These are phyloP conservation scores for Trichodelitschia bisporula DNA, from an alignment of 495 filamentous ascomycete genomes.

Conservation along the genomic window DNA sequence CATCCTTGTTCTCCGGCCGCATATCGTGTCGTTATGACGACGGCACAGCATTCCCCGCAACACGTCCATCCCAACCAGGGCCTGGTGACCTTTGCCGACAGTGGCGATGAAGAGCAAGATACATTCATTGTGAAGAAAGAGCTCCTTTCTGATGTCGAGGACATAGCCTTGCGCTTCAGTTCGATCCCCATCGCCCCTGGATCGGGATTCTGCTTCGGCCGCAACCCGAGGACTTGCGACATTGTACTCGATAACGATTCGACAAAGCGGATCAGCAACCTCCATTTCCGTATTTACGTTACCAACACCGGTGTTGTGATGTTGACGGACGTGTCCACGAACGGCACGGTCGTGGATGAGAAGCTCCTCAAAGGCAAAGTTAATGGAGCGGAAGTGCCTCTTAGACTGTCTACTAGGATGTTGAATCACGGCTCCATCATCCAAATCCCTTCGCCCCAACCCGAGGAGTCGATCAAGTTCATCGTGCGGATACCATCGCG, in stretches of 20 bases:
- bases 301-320: constrained; percentile 60
- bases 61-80: constrained; percentile 25
- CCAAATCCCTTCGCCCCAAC: constrained; percentile 28
- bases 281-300: constrained; percentile 76
- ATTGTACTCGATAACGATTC: constrained; percentile 31
- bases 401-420: constrained; percentile 30
- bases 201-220: constrained; percentile 65
- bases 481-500: constrained; percentile 62
- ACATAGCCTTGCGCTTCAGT: constrained; percentile 62
- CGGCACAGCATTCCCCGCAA: constrained; percentile 24
- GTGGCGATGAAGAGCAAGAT: constrained; percentile 25
- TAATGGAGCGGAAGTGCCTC: constrained; percentile 10
- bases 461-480: constrained; percentile 33
- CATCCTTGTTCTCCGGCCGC: constrained; percentile 54
- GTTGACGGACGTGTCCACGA: constrained; percentile 79
- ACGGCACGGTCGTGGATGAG: constrained; percentile 70
- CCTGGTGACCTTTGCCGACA: constrained; percentile 4
- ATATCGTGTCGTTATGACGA: constrained; percentile 33
- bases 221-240: constrained; percentile 47
- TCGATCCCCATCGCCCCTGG: constrained; percentile 35
- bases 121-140: constrained; percentile 21
- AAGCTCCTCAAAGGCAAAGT: constrained; percentile 25
- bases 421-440: constrained; percentile 50
- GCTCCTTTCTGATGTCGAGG: constrained; percentile 13
- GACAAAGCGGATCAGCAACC: constrained; percentile 48